Conservation (phyloP, 306 rosid genomes). For the Rubus idaeus region DNA sequence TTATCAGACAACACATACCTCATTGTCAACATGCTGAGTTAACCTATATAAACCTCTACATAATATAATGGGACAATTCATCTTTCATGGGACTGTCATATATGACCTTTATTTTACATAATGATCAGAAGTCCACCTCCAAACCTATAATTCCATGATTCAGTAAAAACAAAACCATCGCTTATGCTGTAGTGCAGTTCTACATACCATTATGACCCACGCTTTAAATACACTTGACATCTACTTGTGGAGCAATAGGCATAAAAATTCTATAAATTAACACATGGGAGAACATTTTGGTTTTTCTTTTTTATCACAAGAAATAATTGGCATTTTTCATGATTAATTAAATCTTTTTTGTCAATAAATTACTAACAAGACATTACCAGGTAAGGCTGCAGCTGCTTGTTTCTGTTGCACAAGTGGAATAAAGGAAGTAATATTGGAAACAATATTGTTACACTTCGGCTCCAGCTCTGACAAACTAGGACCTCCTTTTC, state of each 20-base stretch:
- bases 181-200: not conserved
- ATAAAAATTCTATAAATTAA: not conserved
- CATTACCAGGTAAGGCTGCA: slow-evolving; percentile 62
- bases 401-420: slow-evolving; percentile 93
- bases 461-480: slow-evolving; percentile 44
- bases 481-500: slow-evolving; percentile 39
- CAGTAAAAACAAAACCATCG: not conserved
- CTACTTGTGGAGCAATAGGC: not conserved
- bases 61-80: not conserved
- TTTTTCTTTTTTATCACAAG: not conserved
- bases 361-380: not conserved
- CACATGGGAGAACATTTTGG: not conserved
- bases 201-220: not conserved
- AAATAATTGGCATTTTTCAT: not conserved
- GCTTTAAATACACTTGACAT: not conserved
- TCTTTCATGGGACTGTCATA: not conserved
- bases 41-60: not conserved
- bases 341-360: not conserved
- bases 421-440: slow-evolving; percentile 87
- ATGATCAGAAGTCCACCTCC: not conserved
- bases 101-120: not conserved
- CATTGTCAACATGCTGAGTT: not conserved
- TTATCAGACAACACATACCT: not conserved
- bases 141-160: not conserved
- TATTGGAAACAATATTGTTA: slow-evolving; percentile 67